Percentiles rank a stretch among this genome's conserved stretches.
Evolutionary conservation across 2,329 filamentous ascomycete species (phyloP).

Genomic region (Thermoascus crustaceus): DNA sequence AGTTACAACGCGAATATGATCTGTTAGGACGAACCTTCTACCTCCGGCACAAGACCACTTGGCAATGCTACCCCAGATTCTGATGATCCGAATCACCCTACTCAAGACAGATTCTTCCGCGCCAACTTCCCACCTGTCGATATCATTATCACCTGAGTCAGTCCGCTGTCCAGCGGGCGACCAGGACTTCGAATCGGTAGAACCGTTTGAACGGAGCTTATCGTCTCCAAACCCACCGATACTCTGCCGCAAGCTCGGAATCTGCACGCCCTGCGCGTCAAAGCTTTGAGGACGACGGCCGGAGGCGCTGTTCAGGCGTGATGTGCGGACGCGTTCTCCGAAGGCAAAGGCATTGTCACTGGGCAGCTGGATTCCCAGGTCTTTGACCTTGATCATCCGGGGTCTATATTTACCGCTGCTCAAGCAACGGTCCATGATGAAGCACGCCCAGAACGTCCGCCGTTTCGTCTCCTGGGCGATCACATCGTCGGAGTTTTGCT

Average conservation of each 20-base stretch:
- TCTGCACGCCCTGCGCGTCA: conserved; percentile 34
- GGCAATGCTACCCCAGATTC: conserved; percentile 49
- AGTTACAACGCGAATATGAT: not conserved
- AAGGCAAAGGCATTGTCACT: conserved; percentile 45
- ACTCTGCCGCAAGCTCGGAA: conserved; percentile 35
- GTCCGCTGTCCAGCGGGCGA: conserved; percentile 31
- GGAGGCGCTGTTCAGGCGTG: conserved; percentile 39
- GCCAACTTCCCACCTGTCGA: conserved; percentile 46
- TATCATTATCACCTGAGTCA: conserved; percentile 34
- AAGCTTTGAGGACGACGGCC: conserved; percentile 31
- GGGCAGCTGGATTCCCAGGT: conserved; percentile 33
- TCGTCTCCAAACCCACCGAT: conserved; percentile 29
- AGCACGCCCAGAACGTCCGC: conserved; percentile 48
- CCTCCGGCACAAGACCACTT: conserved; percentile 49
- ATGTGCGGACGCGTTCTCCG: conserved; percentile 46
- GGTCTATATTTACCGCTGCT: conserved; percentile 43
- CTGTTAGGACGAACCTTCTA: conserved; percentile 34
- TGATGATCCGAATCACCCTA: conserved; percentile 46
- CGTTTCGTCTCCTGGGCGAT: conserved; percentile 45
- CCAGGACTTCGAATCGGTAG: conserved; percentile 29
- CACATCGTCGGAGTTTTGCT: conserved; percentile 38
- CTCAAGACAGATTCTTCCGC: conserved; percentile 46
- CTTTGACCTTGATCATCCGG: conserved; percentile 43
- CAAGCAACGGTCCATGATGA: conserved; percentile 45
- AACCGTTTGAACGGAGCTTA: conserved; percentile 28